phyloP scores from a whole-genome alignment of 169 alveolate species.

The Plasmodium yoelii region DNA sequence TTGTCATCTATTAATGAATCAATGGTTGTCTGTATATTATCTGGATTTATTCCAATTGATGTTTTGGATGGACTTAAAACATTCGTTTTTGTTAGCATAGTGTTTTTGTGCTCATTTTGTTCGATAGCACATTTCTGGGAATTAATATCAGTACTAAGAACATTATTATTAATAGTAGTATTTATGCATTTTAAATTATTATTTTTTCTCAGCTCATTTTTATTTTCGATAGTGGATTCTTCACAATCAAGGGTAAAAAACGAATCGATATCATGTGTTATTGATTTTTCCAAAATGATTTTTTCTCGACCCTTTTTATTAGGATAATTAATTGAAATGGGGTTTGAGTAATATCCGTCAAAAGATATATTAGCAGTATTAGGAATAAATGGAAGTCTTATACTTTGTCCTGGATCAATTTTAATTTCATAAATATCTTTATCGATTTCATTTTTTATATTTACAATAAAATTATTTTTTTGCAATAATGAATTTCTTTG shows the following conservation, averaged over 20 bases:
- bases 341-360: constrained; percentile 63
- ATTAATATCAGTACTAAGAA: not conserved
- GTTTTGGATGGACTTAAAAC: constrained; percentile 1
- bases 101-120: not conserved
- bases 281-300: constrained; percentile 50
- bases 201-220: not conserved
- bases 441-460: constrained; percentile 35
- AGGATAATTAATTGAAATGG: constrained; percentile 60
- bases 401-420: constrained; percentile 74
- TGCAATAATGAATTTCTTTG: constrained; percentile 16
- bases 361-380: constrained; percentile 35
- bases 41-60: not conserved
- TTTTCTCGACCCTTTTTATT: constrained; percentile 75
- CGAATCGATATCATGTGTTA: constrained; percentile 7
- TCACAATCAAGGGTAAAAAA: constrained; percentile 56
- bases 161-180: not conserved
- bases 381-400: constrained; percentile 56
- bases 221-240: not conserved
- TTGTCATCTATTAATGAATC: constrained; percentile 4
- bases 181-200: not conserved
- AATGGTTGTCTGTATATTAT: not conserved
- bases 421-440: constrained; percentile 40
- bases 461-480: constrained; percentile 37
- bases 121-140: not conserved
- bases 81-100: not conserved